Evolutionary conservation across 2,329 filamentous ascomycete genomes (phyloP), one percentile per base, ranked within the genome.

Genomic region (Aspergillus brunneoviolaceus): DNA sequence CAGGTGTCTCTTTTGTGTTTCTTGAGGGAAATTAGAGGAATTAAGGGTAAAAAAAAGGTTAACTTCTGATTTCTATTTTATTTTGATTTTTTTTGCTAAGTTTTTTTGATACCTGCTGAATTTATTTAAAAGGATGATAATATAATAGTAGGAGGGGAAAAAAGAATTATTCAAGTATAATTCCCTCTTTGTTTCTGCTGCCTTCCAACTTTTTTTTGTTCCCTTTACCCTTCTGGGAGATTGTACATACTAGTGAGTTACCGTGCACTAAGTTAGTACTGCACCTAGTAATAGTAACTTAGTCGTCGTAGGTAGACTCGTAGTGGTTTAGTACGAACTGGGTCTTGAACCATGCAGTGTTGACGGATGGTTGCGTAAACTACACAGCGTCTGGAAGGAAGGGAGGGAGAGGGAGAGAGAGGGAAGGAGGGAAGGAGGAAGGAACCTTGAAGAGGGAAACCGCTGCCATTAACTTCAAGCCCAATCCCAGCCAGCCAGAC

Each of bases 311-410:
- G 27, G 27, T 29, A 29, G 9, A 29, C 27, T 29, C 7, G 27
- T 19, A 45, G 39, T 45, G n/a, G 16, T 19, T 45, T 45, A 45
- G 39, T 45, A 45, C 49, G 33, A 57, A 52, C 39, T 55, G 33
- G 52, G 47, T 21, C 23, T n/a, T 35, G 9, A 35, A 55, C 35
- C n/a, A 55, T 31, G 52, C 52, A 52, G 60, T 29, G 27, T 29
- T 16, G 11, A 57, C 65, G 64, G 68, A 64, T 68, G 61, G 60
- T 66, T 70, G 70, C 65, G 66, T 70, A 64, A 58, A 55, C 55
- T 70, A 64, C 58, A 55, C 55, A 58, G 29, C 23, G n/a, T 11
- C 27, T n/a, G 21, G 33, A 42, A 21, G 49, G 59, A 60, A 56
- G 55, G 58, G 60, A 29, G 27, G 2, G 27, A 7, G 27, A 1